These are phyloP conservation scores for Phytophthora uliginosa DNA, from an alignment of 352 stramenopile genomes.

Conservation along the genomic window DNA sequence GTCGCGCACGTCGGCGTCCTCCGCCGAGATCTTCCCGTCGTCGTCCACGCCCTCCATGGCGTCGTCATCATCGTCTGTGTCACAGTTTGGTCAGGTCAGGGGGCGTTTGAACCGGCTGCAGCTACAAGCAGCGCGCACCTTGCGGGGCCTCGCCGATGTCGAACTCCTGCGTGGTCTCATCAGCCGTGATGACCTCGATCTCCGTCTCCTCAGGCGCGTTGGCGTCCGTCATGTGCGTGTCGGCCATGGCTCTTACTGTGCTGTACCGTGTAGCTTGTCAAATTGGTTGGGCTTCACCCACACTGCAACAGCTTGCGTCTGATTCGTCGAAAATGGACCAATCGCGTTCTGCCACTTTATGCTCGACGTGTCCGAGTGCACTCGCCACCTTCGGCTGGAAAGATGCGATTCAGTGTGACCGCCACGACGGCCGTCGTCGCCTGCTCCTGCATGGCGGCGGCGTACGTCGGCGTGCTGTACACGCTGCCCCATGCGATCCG, in stretches of 20 bases:
- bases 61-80: constrained; percentile 72
- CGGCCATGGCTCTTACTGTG: constrained; percentile 11
- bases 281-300: constrained; percentile 34
- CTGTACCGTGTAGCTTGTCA: constrained; percentile 15
- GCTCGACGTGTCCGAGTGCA: constrained; percentile 11
- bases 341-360: constrained; percentile 50
- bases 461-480: constrained; percentile 91
- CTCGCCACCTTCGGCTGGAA: constrained; percentile 20
- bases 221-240: constrained; percentile 42
- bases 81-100: not conserved
- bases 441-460: constrained; percentile 84
- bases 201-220: constrained; percentile 60
- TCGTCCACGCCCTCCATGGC: constrained; percentile 73
- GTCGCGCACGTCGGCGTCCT: constrained; percentile 80
- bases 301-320: not conserved
- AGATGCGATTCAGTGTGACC: constrained; percentile 87
- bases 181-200: constrained; percentile 86
- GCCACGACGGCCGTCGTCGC: constrained; percentile 71
- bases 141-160: constrained; percentile 81
- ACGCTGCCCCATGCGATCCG: constrained; percentile 80
- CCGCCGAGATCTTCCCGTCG: constrained; percentile 69
- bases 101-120: not conserved
- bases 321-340: constrained; percentile 42
- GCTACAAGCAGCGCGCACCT: constrained; percentile 45
- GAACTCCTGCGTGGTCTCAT: constrained; percentile 87